phyloP scores from a whole-genome alignment of 352 stramenopile species.

The Pythium oligandrum region DNA sequence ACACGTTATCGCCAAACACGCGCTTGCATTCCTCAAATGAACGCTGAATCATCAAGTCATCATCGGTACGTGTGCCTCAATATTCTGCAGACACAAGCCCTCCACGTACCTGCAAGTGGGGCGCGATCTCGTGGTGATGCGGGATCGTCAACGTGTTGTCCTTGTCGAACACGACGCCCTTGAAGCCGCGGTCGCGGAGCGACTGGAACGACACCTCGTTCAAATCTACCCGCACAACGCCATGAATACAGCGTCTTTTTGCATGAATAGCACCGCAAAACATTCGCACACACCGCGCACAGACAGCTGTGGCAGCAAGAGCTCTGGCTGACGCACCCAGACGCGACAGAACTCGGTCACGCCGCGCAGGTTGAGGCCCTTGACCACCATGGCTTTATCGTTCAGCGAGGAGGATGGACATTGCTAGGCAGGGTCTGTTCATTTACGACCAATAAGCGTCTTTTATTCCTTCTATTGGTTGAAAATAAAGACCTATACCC shows the following conservation, averaged over 20 bases:
- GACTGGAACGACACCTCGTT: conserved; percentile 80
- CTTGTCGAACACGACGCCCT: conserved; percentile 95
- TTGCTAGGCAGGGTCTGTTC: conserved; percentile 1
- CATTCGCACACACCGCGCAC: conserved; percentile 44
- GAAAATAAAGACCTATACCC: neutral
- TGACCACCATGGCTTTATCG: conserved; percentile 25
- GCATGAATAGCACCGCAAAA: neutral
- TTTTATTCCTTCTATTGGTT: conserved; percentile 11
- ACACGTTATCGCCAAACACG: conserved; percentile 88
- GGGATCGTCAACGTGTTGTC: conserved; percentile 96
- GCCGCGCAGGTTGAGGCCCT: conserved; percentile 73
- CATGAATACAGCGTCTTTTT: too few species aligned
- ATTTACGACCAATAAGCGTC: neutral
- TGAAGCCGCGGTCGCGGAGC: conserved; percentile 82
- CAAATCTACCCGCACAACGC: conserved; percentile 35
- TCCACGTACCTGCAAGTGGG: conserved; percentile 46
- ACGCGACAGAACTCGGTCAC: conserved; percentile 80
- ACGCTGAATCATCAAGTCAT: conserved; percentile 13
- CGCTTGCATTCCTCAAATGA: conserved; percentile 72
- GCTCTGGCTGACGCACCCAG: conserved; percentile 57
- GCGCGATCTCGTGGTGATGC: conserved; percentile 81
- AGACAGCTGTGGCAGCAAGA: conserved; percentile 78
- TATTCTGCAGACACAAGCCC: conserved; percentile 13
- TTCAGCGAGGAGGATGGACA: conserved; percentile 4
- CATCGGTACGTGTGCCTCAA: too few species aligned